These are phyloP conservation scores for Stephania japonica DNA, from an alignment of 164 flowering plant genomes.

Conservation along the genomic window DNA sequence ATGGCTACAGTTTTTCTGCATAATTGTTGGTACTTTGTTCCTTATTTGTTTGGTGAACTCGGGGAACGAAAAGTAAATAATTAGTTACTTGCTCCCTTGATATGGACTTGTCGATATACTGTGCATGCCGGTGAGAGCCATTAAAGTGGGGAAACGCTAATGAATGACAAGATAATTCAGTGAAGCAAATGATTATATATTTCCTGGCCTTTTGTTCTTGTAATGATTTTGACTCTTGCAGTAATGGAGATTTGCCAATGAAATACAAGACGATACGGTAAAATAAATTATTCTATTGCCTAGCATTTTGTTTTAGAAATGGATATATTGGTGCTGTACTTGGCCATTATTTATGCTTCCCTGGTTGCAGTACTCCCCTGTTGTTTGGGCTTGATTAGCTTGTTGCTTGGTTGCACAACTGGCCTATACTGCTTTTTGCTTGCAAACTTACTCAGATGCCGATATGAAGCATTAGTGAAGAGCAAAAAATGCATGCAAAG, in stretches of 20 bases:
- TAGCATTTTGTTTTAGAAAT: too few species aligned
- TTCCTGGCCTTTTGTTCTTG: background rate
- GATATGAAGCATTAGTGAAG: too few species aligned
- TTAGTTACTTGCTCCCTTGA: background rate
- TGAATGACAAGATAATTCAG: background rate
- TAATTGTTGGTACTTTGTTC: background rate
- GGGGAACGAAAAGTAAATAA: background rate
- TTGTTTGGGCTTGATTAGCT: too few species aligned
- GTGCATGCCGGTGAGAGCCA: background rate
- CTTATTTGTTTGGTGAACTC: background rate
- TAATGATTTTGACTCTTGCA: background rate
- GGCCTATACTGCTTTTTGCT: too few species aligned
- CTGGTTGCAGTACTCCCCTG: too few species aligned
- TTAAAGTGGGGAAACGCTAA: background rate
- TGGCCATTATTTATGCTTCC: too few species aligned
- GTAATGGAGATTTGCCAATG: background rate
- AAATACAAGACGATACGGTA: too few species aligned
- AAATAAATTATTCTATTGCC: too few species aligned
- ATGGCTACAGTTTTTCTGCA: background rate
- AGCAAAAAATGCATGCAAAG: too few species aligned
- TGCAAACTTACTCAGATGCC: too few species aligned
- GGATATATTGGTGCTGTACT: too few species aligned
- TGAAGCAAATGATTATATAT: background rate
- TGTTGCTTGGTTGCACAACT: too few species aligned
- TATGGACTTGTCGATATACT: background rate